Conservation (phyloP, 2,329 filamentous ascomycete genomes). For the Anthostomella pinea region DNA sequence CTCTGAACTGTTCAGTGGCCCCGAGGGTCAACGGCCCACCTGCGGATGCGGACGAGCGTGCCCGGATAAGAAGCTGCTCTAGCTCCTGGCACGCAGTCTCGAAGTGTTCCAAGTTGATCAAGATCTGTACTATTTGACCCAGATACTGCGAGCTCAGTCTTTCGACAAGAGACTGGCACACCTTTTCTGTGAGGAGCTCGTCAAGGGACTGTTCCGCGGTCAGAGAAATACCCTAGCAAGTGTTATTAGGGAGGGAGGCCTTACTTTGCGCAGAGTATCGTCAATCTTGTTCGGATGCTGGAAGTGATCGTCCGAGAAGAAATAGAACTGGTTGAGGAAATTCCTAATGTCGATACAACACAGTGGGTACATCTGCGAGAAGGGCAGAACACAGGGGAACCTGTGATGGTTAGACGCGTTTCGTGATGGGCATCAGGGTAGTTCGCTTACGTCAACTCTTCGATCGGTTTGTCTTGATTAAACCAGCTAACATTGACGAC, state of each 20-base stretch:
- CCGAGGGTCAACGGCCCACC: slow-evolving; percentile 75
- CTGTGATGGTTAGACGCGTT: slow-evolving; percentile 42
- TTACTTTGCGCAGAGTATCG: slow-evolving; percentile 76
- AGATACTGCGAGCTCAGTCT: slow-evolving; percentile 88
- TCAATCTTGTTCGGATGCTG: slow-evolving; percentile 88
- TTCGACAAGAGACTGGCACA: slow-evolving; percentile 87
- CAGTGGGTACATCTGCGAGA: slow-evolving; percentile 97
- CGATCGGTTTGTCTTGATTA: slow-evolving; percentile 71
- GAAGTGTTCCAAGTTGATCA: slow-evolving; percentile 97
- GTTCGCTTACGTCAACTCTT: slow-evolving; percentile 73
- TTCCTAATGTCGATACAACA: slow-evolving; percentile 98
- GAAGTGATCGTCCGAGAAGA: slow-evolving; percentile 95
- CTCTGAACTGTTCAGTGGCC: slow-evolving; percentile 82
- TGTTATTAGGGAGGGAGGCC: too few relatives aligned
- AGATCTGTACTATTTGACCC: slow-evolving; percentile 95
- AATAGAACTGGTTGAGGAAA: slow-evolving; percentile 97
- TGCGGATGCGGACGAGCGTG: slow-evolving; percentile 76
- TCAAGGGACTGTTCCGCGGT: slow-evolving; percentile 68
- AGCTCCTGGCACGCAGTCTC: slow-evolving; percentile 89
- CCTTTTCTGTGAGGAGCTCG: slow-evolving; percentile 86
- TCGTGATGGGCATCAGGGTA: slow-evolving; percentile 1
- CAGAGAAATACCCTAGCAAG: too few relatives aligned
- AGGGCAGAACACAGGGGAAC: slow-evolving; percentile 93
- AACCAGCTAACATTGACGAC: slow-evolving; percentile 98
- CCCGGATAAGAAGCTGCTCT: slow-evolving; percentile 80